Evolutionary conservation across 2,329 filamentous ascomycete genomes (phyloP), one percentile per base, ranked within the genome.

Genomic region (Colletotrichum caudatum): DNA sequence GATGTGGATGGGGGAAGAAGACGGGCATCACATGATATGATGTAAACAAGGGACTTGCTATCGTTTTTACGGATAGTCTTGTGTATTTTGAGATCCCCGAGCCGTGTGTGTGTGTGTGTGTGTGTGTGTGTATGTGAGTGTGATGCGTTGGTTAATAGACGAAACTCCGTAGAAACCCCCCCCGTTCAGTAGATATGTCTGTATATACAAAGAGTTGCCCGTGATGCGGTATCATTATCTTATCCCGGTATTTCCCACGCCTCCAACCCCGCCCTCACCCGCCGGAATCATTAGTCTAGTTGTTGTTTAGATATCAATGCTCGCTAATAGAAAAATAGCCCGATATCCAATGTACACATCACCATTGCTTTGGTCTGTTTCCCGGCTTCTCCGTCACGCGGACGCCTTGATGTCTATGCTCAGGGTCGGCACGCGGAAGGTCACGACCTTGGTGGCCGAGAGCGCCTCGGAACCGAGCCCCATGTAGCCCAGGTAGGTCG

Each of bases 381-480:
- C 26, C 6, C 46, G 12, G 26, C 26, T 2, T 48, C 0, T 33
- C 44, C 39, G 37, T 57, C n/a, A 23, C 33, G 33, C 16, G 6
- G 57, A 62, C 50, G 44, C 58, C 62, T 70, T 61, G 48, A 71
- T 76, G 53, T 83, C 78, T 73, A 84, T 80, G 37, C 80, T 77
- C 50, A 84, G 74, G 29, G 76, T 69, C 11, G 81, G 78, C 3
- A 86, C 85, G 44, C 78, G 78, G 73, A 89, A 87, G 1, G 87
- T 89, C 62, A 88, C 85, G 50, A 82, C 83, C 5, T 76, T 74
- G 33, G 76, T 67, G 9, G 82, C 79, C 7, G 78, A 83, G 77
- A 85, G 86, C 0, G 85, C 81, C 76, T 89, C 87, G 18, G 84
- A 83, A 29, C 87, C 87, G 73, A 89, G 85, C 57, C 81, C 81